Evolutionary conservation across 2,329 filamentous ascomycete species (phyloP).

Genomic region (Amylocarpus encephaloides): DNA sequence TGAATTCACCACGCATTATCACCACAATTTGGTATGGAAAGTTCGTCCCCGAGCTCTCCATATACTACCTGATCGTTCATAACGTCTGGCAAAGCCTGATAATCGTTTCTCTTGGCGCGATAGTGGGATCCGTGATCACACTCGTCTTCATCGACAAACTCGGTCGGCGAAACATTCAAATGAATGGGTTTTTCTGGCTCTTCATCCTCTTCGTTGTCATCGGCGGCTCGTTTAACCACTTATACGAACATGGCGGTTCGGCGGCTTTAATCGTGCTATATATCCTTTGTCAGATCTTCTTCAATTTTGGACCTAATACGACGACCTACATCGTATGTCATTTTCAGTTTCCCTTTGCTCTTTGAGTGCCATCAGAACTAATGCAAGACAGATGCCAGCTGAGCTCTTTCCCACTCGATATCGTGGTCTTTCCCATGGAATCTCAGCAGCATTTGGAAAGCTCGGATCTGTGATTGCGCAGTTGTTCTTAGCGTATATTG

Average conservation of each 20-base stretch:
- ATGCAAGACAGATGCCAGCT: constrained; percentile 45
- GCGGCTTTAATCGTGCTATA: constrained; percentile 17
- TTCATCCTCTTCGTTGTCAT: constrained; percentile 23
- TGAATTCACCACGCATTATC: constrained; percentile 43
- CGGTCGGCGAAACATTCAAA: constrained; percentile 18
- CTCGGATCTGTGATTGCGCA: constrained; percentile 57
- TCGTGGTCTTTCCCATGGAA: constrained; percentile 55
- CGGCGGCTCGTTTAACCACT: constrained; percentile 16
- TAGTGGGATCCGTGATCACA: constrained; percentile 15
- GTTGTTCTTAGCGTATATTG: constrained; percentile 15
- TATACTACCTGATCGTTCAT: constrained; percentile 14
- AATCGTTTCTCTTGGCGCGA: constrained; percentile 18
- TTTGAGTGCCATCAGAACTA: constrained; percentile 24
- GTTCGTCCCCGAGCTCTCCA: not conserved
- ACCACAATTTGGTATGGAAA: constrained; percentile 18
- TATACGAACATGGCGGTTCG: constrained; percentile 9
- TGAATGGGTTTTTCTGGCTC: constrained; percentile 22
- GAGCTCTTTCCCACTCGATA: constrained; percentile 61
- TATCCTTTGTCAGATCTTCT: constrained; percentile 21
- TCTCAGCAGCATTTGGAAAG: constrained; percentile 62
- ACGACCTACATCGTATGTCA: constrained; percentile 42
- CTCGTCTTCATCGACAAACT: constrained; percentile 19
- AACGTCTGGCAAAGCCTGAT: constrained; percentile 20
- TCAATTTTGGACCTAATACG: constrained; percentile 44
- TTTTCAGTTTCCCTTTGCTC: not conserved